These are phyloP conservation scores for Euphrasia arctica DNA, from an alignment of 305 asterid genomes.

Conservation along the genomic window DNA sequence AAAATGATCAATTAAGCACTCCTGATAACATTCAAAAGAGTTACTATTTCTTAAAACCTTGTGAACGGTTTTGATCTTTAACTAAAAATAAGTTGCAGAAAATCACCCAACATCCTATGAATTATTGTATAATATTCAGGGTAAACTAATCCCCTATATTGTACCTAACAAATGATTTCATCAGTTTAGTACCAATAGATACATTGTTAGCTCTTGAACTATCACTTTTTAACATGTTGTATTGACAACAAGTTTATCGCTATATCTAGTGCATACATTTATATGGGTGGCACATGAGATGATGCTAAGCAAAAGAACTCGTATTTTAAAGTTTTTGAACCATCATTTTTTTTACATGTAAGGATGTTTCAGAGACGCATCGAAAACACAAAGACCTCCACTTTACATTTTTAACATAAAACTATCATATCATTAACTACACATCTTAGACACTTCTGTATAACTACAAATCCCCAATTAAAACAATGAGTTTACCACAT, in stretches of 20 bases:
- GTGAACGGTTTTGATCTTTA: background rate
- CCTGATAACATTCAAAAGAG: background rate
- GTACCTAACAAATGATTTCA: background rate
- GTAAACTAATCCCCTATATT: background rate
- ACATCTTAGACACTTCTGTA: background rate
- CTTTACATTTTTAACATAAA: background rate
- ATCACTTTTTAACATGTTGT: background rate
- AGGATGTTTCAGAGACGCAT: background rate
- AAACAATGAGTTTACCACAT: background rate
- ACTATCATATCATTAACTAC: background rate
- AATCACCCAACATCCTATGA: background rate
- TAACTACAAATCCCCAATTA: background rate
- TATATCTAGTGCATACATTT: background rate
- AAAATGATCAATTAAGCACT: background rate
- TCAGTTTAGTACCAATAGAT: background rate
- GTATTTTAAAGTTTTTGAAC: background rate
- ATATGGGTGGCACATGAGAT: background rate
- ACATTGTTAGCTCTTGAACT: background rate
- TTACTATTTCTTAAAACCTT: background rate
- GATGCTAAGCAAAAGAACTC: background rate
- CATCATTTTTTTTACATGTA: background rate
- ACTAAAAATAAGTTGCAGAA: constrained; percentile 4
- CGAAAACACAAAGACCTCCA: background rate
- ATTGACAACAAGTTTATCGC: background rate
- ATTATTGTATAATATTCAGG: background rate